Percentiles rank a stretch among this genome's conserved stretches.
Evolutionary conservation across 73 alveolate species (phyloP).

Genomic region (Stentor roeselii): DNA sequence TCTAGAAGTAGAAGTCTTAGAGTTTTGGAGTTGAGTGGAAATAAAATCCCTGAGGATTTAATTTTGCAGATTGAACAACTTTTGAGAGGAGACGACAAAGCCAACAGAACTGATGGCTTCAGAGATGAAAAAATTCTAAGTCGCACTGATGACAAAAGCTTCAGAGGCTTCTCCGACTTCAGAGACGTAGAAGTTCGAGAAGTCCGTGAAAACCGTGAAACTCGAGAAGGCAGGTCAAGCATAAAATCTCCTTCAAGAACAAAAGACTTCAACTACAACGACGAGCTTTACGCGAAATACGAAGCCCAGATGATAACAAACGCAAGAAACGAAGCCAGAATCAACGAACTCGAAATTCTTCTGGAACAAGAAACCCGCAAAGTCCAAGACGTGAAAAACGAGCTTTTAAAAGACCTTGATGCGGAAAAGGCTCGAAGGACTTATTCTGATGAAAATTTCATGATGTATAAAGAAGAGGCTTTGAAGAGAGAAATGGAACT

Average conservation of each 20-base stretch:
- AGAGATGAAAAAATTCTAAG: not conserved
- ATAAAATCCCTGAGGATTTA: slow-evolving; percentile 42
- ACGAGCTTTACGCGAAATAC: not conserved
- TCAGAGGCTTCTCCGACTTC: not conserved
- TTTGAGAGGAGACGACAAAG: slow-evolving; percentile 33
- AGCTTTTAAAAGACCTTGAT: slow-evolving; percentile 44
- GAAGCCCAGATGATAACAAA: not conserved
- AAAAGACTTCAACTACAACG: too few species aligned
- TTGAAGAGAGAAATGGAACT: slow-evolving; percentile 37
- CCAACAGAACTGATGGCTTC: not conserved
- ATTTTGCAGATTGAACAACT: slow-evolving; percentile 35
- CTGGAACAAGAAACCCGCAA: slow-evolving; percentile 38
- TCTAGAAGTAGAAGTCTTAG: not conserved
- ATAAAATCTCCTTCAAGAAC: not conserved
- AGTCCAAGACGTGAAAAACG: slow-evolving; percentile 32
- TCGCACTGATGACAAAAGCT: not conserved
- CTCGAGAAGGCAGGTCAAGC: not conserved
- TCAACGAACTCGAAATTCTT: not conserved
- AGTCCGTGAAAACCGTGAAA: not conserved
- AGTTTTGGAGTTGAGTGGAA: slow-evolving; percentile 43
- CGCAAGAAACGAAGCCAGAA: slow-evolving; percentile 31
- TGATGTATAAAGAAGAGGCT: slow-evolving; percentile 40
- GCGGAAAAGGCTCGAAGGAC: slow-evolving; percentile 34
- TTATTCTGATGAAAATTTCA: slow-evolving; percentile 37
- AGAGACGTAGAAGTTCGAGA: not conserved